Base-by-base conservation (phyloP, 495 filamentous ascomycete species). In the Podospora fimiseda region DNA sequence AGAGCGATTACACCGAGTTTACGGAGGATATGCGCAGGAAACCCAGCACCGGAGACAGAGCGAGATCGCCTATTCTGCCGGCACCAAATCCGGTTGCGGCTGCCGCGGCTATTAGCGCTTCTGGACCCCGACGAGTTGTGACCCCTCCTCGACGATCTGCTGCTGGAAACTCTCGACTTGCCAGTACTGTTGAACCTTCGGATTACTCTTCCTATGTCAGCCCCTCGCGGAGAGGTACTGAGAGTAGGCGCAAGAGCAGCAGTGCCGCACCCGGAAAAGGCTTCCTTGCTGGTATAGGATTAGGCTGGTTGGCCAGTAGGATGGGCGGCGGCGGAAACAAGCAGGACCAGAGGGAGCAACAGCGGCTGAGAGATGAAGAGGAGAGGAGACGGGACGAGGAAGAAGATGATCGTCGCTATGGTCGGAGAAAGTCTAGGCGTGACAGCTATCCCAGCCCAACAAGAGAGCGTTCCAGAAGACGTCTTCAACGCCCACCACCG, bases 221-320 rank as follows among this genome's bases (percentile, higher is more conserved):
- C 49, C 67, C 74, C 40, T 70, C 78, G 36, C 61, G 74, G 52
- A 64, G 76, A 52, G 44, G 57, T 19, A 59, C 57, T 42, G 62
- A 68, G 0, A 66, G 24, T 65, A 64, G 52, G 16, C 49, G 43
- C 42, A 62, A 45, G 21, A 59, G 47, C 20, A 49, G 56, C 5
- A 48, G 57, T 37, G 73, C 75, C 16, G 74, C 71, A 2, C 59
- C 80, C 3, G 75, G 77, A 18, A 82, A 90, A 60, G 83, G 83
- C 1, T 56, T 93, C 11, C 64, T 80, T 22, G 79, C 84, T 27
- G 82, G 80, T 2, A 70, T 89, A 4, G 90, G 90, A 9, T 79
- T 72, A 71, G 86, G 62, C 68, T 88, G 57, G 66, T 80, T 70
- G 66, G 83, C 66, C 5, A 47, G 20, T 30, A 86, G 83, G 62